Conservation (phyloP, 305 asterid genomes). For the Fraxinus nigra region DNA sequence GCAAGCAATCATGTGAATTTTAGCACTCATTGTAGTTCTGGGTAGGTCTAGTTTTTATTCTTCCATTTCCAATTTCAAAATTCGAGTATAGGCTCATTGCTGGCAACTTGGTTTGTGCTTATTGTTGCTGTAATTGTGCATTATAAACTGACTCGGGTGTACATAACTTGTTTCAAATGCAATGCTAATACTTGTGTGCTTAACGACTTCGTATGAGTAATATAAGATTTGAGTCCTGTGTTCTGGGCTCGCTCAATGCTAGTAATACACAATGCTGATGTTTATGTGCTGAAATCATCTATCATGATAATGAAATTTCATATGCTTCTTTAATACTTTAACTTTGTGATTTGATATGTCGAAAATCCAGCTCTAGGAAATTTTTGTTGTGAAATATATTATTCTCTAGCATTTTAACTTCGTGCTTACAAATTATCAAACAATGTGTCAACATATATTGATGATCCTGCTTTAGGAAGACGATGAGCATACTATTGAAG, state of each 20-base stretch:
- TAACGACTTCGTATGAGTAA: slow-evolving; percentile 3
- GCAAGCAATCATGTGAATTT: not conserved
- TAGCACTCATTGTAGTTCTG: not conserved
- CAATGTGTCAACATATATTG: slow-evolving; percentile 29
- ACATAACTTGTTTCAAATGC: not conserved
- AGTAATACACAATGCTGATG: slow-evolving; percentile 4
- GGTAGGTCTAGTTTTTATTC: slow-evolving; percentile 10
- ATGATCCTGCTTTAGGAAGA: slow-evolving; percentile 77
- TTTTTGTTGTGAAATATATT: not conserved
- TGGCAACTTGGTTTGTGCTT: slow-evolving; percentile 11
- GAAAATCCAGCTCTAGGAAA: not conserved
- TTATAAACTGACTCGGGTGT: not conserved
- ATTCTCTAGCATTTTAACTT: not conserved
- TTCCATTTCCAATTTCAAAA: not conserved
- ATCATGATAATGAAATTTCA: slow-evolving; percentile 1
- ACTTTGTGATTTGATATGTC: not conserved
- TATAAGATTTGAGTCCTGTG: slow-evolving; percentile 19
- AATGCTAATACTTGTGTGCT: not conserved
- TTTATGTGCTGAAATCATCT: not conserved
- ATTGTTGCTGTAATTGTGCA: not conserved
- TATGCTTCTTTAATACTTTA: slow-evolving; percentile 8
- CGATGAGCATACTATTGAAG: slow-evolving; percentile 95
- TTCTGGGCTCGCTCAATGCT: slow-evolving; percentile 13
- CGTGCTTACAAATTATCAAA: slow-evolving; percentile 27
- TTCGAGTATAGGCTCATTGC: slow-evolving; percentile 14